These are phyloP conservation scores for Chrysanthemum lavandulifolium DNA, from an alignment of 129 eudicot genomes.

Conservation along the genomic window DNA sequence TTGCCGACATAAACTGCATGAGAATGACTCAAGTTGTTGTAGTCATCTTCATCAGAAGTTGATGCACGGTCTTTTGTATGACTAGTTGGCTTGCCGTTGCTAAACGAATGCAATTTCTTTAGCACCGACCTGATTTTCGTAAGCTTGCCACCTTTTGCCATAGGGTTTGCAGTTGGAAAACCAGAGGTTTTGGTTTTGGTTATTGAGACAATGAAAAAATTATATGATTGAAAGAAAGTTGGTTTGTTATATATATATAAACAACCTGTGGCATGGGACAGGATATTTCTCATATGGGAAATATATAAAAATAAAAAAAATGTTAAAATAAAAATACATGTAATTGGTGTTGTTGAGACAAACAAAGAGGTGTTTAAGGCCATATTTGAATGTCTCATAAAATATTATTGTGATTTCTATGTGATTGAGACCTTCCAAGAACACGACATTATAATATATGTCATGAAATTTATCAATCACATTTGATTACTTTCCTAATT, in stretches of 20 bases:
- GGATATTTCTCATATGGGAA: constrained; percentile 16
- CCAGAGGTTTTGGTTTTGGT: constrained; percentile 17
- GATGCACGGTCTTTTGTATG: constrained; percentile 5
- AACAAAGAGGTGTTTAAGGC: constrained; percentile 29
- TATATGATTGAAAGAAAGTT: constrained; percentile 8
- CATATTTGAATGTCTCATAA: constrained; percentile 36
- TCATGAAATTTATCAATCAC: constrained; percentile 16
- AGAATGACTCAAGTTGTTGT: constrained; percentile 21
- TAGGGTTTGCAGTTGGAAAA: background rate
- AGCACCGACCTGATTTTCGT: constrained; percentile 39
- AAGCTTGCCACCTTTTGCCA: constrained; percentile 42
- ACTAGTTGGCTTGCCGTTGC: constrained; percentile 19
- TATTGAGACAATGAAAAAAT: constrained; percentile 19
- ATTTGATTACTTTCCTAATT: constrained; percentile 11
- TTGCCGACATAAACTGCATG: constrained; percentile 43
- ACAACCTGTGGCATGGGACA: constrained; percentile 22
- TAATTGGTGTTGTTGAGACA: constrained; percentile 28
- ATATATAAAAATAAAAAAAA: background rate
- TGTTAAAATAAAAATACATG: background rate
- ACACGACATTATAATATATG: constrained; percentile 19
- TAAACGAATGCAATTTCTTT: constrained; percentile 33
- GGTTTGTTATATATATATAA: constrained; percentile 33
- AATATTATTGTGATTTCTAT: constrained; percentile 13
- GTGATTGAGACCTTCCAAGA: constrained; percentile 37
- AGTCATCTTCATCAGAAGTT: constrained; percentile 20